Percentiles rank a stretch among this genome's conserved stretches.
Conservation (phyloP, 768 basidiomycete genomes). For the Lactarius trivialis region DNA sequence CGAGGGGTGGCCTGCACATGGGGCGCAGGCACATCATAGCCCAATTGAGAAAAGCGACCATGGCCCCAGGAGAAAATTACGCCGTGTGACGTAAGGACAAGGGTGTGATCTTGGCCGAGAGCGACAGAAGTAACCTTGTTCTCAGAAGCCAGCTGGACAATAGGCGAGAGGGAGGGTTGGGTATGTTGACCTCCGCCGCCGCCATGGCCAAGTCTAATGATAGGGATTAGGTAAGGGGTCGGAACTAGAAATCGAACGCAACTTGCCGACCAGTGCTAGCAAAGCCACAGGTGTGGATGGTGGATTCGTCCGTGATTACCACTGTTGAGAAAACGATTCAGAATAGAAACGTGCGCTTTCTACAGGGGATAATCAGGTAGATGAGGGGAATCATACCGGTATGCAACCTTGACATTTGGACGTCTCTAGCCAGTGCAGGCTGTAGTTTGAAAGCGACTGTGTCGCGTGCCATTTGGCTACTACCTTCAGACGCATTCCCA, state of each 20-base stretch:
- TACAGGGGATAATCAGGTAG: not conserved
- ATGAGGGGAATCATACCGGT: constrained; percentile 45
- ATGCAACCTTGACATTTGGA: constrained; percentile 84
- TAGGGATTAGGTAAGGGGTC: not conserved
- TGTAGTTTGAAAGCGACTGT: constrained; percentile 46
- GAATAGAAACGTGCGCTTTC: not conserved
- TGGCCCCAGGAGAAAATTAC: constrained; percentile 89
- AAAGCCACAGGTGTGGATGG: constrained; percentile 83
- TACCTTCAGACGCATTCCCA: constrained; percentile 16
- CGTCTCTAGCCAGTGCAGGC: constrained; percentile 53
- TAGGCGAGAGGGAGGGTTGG: constrained; percentile 62
- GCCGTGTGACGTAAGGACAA: constrained; percentile 72
- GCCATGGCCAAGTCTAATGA: constrained; percentile 54
- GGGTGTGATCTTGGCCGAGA: constrained; percentile 90
- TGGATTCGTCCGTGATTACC: constrained; percentile 73
- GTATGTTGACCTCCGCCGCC: constrained; percentile 51
- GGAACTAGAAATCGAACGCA: not conserved
- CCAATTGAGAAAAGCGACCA: constrained; percentile 84
- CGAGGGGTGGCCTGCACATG: constrained; percentile 66
- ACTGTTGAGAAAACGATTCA: constrained; percentile 25
- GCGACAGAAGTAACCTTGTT: constrained; percentile 62
- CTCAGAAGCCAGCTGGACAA: constrained; percentile 43
- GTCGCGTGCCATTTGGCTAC: constrained; percentile 21
- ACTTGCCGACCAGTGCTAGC: constrained; percentile 77
- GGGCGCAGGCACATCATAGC: constrained; percentile 66